phyloP scores from a whole-genome alignment of 192 early-diverging fungal genomes.

The Entophlyctis luteolus region DNA sequence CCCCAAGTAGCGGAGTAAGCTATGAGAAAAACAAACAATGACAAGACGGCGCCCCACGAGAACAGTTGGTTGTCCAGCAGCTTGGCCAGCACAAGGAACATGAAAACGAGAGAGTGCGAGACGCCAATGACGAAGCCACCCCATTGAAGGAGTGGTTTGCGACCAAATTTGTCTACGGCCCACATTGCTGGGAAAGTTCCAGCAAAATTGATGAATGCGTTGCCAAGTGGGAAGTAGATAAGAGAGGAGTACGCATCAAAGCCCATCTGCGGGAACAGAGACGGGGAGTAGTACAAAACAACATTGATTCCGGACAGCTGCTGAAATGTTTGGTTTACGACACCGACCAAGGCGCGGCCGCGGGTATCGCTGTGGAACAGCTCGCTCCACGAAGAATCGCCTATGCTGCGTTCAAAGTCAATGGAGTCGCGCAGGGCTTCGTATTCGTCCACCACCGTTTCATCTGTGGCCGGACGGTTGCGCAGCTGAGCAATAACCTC shows the following conservation, averaged over 20 bases:
- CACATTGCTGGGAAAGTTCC: constrained; percentile 86
- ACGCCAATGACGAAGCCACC: constrained; percentile 69
- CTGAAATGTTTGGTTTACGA: constrained; percentile 19
- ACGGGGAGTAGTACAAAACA: constrained; percentile 66
- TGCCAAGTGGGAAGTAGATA: constrained; percentile 49
- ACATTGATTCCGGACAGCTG: constrained; percentile 65
- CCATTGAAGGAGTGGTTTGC: constrained; percentile 70
- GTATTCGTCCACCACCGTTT: constrained; percentile 42
- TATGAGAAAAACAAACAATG: constrained; percentile 68
- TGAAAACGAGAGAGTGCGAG: constrained; percentile 61
- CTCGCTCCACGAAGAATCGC: constrained; percentile 48
- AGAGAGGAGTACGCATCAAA: constrained; percentile 15
- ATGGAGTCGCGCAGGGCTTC: constrained; percentile 50
- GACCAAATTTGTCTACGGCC: constrained; percentile 80
- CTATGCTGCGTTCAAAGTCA: constrained; percentile 47
- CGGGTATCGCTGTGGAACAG: neutral
- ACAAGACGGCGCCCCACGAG: constrained; percentile 48
- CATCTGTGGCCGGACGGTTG: constrained; percentile 24
- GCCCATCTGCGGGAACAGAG: constrained; percentile 49
- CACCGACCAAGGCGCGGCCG: neutral
- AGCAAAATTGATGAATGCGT: constrained; percentile 78
- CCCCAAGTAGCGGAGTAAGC: constrained; percentile 70
- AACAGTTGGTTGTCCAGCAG: constrained; percentile 27
- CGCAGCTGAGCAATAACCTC: constrained; percentile 43
- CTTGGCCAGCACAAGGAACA: constrained; percentile 47